phyloP scores from a whole-genome alignment of 78 protist species.

The Dictyostelium firmibasis region DNA sequence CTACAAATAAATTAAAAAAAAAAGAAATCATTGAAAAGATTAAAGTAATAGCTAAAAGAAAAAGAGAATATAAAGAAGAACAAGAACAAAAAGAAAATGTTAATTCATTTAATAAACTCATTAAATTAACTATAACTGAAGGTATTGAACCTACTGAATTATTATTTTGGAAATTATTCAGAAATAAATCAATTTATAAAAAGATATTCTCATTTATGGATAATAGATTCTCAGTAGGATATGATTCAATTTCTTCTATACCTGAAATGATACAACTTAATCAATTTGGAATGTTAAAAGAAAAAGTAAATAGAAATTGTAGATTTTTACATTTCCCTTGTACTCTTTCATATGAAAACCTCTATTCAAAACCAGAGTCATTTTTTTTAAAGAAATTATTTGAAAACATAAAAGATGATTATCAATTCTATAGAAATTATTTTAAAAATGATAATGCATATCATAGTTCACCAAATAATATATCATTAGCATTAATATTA shows the following conservation, averaged over 20 bases:
- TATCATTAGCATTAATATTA: not conserved
- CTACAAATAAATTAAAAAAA: not conserved
- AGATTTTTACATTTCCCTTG: no score
- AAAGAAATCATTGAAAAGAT: not conserved
- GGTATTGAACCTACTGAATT: not conserved
- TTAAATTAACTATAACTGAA: not conserved
- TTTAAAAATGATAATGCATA: no score
- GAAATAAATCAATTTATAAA: not conserved
- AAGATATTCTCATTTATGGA: not conserved
- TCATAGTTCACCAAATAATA: not conserved
- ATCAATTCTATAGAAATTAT: not conserved
- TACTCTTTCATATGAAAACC: no score
- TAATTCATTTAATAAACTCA: not conserved
- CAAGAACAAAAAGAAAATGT: not conserved
- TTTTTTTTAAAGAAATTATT: not conserved
- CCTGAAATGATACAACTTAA: not conserved
- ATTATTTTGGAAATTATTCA: not conserved
- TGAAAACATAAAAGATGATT: not conserved
- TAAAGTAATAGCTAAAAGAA: not conserved
- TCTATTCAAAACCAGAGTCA: not conserved
- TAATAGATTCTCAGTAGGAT: not conserved
- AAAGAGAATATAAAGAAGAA: not conserved
- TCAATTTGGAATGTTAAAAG: not conserved
- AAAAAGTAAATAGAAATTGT: not conserved
- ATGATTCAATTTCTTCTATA: not conserved